Evolutionary conservation across 345 rosid species (phyloP).

Genomic region (Linum tenue): DNA sequence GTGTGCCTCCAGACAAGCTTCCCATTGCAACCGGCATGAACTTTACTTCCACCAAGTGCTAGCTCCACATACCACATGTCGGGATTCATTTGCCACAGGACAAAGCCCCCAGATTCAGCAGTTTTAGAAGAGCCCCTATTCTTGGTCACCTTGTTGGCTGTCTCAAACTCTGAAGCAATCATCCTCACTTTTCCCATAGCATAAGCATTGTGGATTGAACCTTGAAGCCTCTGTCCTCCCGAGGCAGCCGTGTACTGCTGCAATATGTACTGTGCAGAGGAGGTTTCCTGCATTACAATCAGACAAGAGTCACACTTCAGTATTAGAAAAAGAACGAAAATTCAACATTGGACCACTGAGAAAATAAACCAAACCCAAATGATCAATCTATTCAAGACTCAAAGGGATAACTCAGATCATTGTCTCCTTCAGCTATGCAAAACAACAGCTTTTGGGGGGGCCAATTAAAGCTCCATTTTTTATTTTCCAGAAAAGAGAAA

Average conservation of each 20-base stretch:
- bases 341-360: no score
- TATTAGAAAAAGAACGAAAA: no score
- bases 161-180: conserved; percentile 81
- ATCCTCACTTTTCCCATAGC: conserved; percentile 90
- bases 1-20: conserved; percentile 92
- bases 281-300: conserved; percentile 45
- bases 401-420: background rate
- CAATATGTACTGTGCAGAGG: conserved; percentile 84
- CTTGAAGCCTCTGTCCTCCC: conserved; percentile 73
- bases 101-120: conserved; percentile 78
- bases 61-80: conserved; percentile 98
- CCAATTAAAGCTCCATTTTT: background rate
- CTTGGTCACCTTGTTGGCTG: conserved; percentile 53
- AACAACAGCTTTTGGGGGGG: background rate
- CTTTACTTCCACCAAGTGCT: conserved; percentile 76
- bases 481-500: no score
- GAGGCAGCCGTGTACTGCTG: conserved; percentile 90
- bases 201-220: conserved; percentile 65
- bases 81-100: conserved; percentile 92
- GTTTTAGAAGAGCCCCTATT: conserved; percentile 53
- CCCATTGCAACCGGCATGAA: conserved; percentile 93
- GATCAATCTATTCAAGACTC: background rate
- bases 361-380: background rate
- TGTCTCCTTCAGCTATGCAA: background rate
- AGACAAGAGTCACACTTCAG: background rate